A percentile compares a stretch with the other conserved stretches of the same genome.
Conservation (phyloP, 305 asterid genomes). For the Solanum hybrid region DNA sequence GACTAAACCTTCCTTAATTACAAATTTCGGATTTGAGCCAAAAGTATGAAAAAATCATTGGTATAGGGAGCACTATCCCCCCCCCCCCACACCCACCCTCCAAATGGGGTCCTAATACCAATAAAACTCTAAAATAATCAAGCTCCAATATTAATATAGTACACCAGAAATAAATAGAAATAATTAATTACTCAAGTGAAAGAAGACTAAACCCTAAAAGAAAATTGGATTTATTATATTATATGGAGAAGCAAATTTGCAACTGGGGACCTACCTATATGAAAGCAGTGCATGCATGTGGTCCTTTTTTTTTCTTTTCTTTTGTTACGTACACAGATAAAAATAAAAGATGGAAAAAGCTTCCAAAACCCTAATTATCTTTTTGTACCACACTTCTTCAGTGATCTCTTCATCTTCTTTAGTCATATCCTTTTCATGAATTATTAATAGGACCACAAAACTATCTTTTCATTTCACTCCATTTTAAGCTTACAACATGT, state of each 20-base stretch:
- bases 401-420: conserved; percentile 14
- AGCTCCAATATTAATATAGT: too few species aligned
- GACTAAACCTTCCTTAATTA: too few species aligned
- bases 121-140: too few species aligned
- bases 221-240: background rate
- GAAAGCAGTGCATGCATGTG: conserved; percentile 19
- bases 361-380: conserved; percentile 53
- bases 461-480: background rate
- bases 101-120: background rate
- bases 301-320: conserved; percentile 17
- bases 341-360: conserved; percentile 8
- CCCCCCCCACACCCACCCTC: too few species aligned
- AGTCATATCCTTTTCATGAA: conserved; percentile 12
- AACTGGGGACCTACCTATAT: conserved; percentile 26
- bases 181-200: background rate
- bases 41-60: too few species aligned
- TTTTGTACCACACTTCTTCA: conserved; percentile 10
- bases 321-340: conserved; percentile 1
- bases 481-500: conserved; percentile 14
- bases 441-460: conserved; percentile 43
- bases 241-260: background rate
- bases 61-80: too few species aligned
- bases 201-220: conserved; percentile 17
- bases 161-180: too few species aligned
- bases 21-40: too few species aligned